Base-by-base conservation (phyloP, 805 yeast species). In the Jamesozyma piceae region DNA sequence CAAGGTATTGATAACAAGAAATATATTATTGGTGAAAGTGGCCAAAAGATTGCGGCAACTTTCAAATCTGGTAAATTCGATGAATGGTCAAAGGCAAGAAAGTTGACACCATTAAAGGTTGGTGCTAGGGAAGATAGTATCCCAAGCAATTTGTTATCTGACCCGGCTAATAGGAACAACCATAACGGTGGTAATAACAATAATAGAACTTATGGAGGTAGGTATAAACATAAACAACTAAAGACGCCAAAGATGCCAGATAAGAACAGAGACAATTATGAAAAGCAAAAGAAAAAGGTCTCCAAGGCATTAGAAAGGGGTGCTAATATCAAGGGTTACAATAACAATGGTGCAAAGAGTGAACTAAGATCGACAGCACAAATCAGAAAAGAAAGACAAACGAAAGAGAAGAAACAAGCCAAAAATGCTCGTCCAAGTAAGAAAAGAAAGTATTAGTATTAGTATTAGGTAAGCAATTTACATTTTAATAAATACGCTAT, bases 191-290 rank as follows among this genome's bases (percentile, higher is more conserved):
- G 45, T 35, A 43, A 48, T 31, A 35, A 31, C n/a, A 42, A 39
- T 31, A 35, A 28, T 14, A 40, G 43, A 38, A 45, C 51, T 4
- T 47, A 54, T 24, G 66, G 72, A 30, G 74, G 75, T 44, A 65
- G 74, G 50, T 86, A 77, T 71, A 78, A 78, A 63, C 97, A 92
- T 60, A 78, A 79, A 48, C 76, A 75, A 56, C 68, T 67, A 37
- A 74, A 75, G 47, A 89, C 96, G 2, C 99, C 99, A 33, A 84
- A 78, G 58, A 65, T 80, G 33, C 96, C 98, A n/a, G 97, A 88
- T 57, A 87, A 75, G 64, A 78, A 69, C 52, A 78, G 97, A 66
- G 96, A 89, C 57, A 89, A 92, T 64, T 92, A 75, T 65, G 73
- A 78, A 46, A 71, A 71, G 49, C 96, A 90, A 61, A 79, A 83